Conservation (phyloP, 495 filamentous ascomycete species). For the Xylaria acuta region DNA sequence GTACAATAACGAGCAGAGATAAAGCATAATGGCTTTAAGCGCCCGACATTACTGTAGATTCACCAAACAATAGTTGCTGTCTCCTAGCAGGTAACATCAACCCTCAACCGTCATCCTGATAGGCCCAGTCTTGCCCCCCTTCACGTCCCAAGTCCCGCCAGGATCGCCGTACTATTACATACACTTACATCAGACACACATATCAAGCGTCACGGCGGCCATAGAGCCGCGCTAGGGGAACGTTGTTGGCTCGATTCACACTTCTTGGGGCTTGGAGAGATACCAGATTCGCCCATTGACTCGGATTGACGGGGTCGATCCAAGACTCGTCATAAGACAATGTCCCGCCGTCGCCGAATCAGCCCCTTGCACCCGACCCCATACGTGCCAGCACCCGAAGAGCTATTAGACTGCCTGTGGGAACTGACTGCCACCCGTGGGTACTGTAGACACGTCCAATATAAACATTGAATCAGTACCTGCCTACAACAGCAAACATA, state of each 20-base stretch:
- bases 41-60: neutral
- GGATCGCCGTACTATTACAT: neutral
- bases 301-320: slow-evolving; percentile 11
- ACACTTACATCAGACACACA: neutral
- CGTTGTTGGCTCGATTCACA: slow-evolving; percentile 6
- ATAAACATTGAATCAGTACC: slow-evolving; percentile 1
- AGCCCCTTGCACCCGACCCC: slow-evolving; percentile 4
- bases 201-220: slow-evolving; percentile 2
- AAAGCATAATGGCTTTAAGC: neutral
- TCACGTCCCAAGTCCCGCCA: slow-evolving; percentile 12
- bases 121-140: neutral
- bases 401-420: neutral
- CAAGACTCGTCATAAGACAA: slow-evolving; percentile 17
- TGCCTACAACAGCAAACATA: neutral
- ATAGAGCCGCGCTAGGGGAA: neutral
- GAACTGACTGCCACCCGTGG: slow-evolving; percentile 1
- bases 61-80: neutral
- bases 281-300: slow-evolving; percentile 13
- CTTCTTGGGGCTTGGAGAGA: neutral
- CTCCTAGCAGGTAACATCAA: neutral
- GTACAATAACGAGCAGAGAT: neutral
- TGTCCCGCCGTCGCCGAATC: slow-evolving; percentile 11
- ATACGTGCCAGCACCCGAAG: neutral
- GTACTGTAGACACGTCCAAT: neutral
- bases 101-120: neutral